Evolutionary conservation across 129 eudicot genomes (phyloP), one percentile per base, ranked within the genome.

Genomic region (Artemisia argyi): DNA sequence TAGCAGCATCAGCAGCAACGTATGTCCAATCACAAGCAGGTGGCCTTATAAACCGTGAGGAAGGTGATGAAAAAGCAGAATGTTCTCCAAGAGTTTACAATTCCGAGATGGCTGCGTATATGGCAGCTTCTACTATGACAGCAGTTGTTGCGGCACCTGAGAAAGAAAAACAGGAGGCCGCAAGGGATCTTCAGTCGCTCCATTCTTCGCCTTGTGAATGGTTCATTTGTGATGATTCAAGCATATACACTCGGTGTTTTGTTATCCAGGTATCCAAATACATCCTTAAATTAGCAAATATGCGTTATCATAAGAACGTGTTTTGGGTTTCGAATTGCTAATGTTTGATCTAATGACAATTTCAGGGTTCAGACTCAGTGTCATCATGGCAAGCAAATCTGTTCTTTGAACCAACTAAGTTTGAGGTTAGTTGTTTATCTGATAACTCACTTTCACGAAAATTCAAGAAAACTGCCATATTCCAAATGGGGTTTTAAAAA

Each of bases 351-450:
- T 32, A 48, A 30, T 54, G 15, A 16, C 11, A 18, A 61, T 73
- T 81, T 73, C 79, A 90, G 94, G 97, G 97, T 73, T 90, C 97
- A 5, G 94, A 90, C 66, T 87, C 97, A 0, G 66, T 81, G 67
- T 91, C 91, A 55, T 87, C 97, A 22, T 90, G 97, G 97, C 97
- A 90, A 53, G 86, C 97, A 57, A 90, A 90, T 81, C 97, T 90
- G 73, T 85, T 90, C 76, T 90, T 90, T 79, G 97, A 90, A 59
- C 97, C 97, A 0, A 81, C 87, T 18, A 81, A 83, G 68, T 90
- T 90, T 62, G 97, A 90, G 93, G 96, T 87, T 76, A 5, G 2
- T 22, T 59, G 64, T 54, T 80, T 76, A 47, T 57, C 52, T 24
- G 56, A 79, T 46, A 50, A 1, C n/a, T 69, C 22, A 16, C 60